phyloP scores from a whole-genome alignment of 208 protist genomes.

The Leishmania gerbilli region DNA sequence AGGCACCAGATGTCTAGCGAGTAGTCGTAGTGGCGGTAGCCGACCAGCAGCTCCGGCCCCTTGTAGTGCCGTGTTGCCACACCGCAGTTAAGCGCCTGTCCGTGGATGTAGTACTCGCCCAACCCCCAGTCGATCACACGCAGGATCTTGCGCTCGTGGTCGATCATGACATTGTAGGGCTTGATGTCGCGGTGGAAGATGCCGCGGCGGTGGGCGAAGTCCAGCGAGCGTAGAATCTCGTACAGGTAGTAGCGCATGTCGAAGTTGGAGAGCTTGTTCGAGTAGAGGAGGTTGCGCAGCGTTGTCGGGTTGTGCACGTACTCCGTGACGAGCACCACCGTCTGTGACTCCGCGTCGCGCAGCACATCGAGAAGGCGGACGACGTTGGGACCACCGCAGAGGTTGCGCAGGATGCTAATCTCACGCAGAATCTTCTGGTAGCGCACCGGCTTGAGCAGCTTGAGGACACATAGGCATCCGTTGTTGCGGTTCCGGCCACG shows the following conservation, averaged over 20 bases:
- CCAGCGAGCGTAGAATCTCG: slow-evolving; percentile 95
- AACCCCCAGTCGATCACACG: slow-evolving; percentile 98
- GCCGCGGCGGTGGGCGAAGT: slow-evolving; percentile 97
- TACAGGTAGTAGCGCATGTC: slow-evolving; percentile 99
- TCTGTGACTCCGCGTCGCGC: slow-evolving; percentile 93
- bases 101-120: slow-evolving; percentile 99
- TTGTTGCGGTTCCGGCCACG: slow-evolving; percentile 92
- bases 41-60: slow-evolving; percentile 98
- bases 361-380: slow-evolving; percentile 98
- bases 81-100: slow-evolving; percentile 97
- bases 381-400: slow-evolving; percentile 98
- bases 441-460: slow-evolving; percentile 99
- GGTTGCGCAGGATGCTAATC: slow-evolving; percentile 98
- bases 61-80: slow-evolving; percentile 99
- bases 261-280: slow-evolving; percentile 91
- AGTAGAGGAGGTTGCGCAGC: slow-evolving; percentile 96
- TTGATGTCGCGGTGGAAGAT: slow-evolving; percentile 99
- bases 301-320: slow-evolving; percentile 97
- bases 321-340: slow-evolving; percentile 98
- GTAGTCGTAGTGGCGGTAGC: slow-evolving; percentile 99
- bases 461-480: slow-evolving; percentile 96
- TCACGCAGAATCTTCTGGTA: slow-evolving; percentile 99
- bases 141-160: slow-evolving; percentile 95
- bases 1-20: slow-evolving; percentile 99
- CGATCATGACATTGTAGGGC: slow-evolving; percentile 99